These are phyloP conservation scores for Poterioochromonas sp. DNA, from an alignment of 352 stramenopile genomes.

Conservation along the genomic window DNA sequence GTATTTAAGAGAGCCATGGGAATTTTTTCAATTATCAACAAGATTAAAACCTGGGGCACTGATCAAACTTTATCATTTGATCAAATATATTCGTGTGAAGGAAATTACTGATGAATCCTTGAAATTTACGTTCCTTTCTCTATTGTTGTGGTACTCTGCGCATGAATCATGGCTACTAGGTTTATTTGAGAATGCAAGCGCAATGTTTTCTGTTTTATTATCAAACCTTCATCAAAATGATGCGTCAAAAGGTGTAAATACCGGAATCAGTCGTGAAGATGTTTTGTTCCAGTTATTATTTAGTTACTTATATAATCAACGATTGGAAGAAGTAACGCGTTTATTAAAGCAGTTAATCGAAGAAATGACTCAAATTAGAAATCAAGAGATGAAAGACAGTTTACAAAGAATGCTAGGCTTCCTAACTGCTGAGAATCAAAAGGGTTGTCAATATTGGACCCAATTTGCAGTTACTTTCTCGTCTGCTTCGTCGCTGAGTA, in stretches of 20 bases:
- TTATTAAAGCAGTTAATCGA: background rate
- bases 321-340: background rate
- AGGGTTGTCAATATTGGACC: no score
- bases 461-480: no score
- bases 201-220: background rate
- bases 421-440: no score
- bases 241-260: background rate
- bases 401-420: no score
- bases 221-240: background rate
- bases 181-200: background rate
- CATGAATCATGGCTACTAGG: background rate
- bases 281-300: background rate
- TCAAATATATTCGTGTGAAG: background rate
- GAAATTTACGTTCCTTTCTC: background rate
- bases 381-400: background rate
- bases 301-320: background rate
- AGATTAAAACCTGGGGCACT: background rate
- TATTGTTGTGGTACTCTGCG: conserved; percentile 12
- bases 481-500: no score
- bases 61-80: background rate
- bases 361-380: background rate
- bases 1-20: background rate
- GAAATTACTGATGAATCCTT: background rate
- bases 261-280: background rate
- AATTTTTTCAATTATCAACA: no score